A percentile compares a stretch with the other conserved stretches of the same genome.
phyloP scores from a whole-genome alignment of 768 basidiomycete species.

The Leccinum broughii region DNA sequence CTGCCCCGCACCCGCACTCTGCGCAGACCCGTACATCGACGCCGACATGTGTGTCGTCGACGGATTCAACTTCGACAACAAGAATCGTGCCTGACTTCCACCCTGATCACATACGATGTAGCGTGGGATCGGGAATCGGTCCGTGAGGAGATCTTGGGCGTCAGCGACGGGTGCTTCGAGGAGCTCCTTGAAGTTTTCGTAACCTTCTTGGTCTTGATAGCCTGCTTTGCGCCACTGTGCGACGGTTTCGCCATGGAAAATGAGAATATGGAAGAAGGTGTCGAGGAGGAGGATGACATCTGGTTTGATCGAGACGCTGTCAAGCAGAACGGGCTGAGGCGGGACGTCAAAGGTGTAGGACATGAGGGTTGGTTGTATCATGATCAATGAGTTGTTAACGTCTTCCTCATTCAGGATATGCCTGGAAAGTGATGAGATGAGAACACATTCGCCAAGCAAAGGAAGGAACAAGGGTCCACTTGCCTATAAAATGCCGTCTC shows the following conservation, averaged over 20 bases:
- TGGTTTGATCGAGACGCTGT: conserved; percentile 96
- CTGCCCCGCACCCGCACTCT: conserved; percentile 70
- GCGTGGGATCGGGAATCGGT: conserved; percentile 95
- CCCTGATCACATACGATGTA: conserved; percentile 99
- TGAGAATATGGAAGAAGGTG: conserved; percentile 99
- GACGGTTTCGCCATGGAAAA: conserved; percentile 97
- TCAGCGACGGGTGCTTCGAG: conserved; percentile 84
- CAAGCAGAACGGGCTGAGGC: conserved; percentile 92
- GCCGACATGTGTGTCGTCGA: conserved; percentile 97
- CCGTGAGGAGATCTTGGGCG: conserved; percentile 94
- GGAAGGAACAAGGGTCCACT: conserved; percentile 18
- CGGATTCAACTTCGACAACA: conserved; percentile 94
- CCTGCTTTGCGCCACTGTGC: conserved; percentile 98
- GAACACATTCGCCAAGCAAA: neutral
- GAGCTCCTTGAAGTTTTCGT: conserved; percentile 97
- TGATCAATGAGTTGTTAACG: conserved; percentile 98
- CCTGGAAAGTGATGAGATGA: conserved; percentile 40
- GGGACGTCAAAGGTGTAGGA: conserved; percentile 92
- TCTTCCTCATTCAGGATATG: conserved; percentile 96
- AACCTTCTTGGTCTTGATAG: conserved; percentile 98
- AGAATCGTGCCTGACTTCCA: conserved; percentile 97
- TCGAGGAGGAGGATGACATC: conserved; percentile 96
- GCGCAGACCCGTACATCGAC: conserved; percentile 82
- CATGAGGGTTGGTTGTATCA: conserved; percentile 99
- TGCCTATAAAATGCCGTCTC: conserved; percentile 98